Base-by-base conservation (phyloP, 2,329 filamentous ascomycete genomes). In the Arthroderma sp. region DNA sequence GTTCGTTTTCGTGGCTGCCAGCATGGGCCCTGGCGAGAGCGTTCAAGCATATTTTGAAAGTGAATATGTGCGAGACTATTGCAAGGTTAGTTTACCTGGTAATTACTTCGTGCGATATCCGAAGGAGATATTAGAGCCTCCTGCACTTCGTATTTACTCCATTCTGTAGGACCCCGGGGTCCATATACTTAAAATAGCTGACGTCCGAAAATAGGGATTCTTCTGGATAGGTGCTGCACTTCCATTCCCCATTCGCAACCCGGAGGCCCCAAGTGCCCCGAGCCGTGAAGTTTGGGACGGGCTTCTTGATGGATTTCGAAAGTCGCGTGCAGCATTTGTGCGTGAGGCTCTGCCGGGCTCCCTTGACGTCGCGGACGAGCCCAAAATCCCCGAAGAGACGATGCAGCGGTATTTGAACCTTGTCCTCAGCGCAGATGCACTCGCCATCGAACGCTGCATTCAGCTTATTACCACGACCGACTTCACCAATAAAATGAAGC, bases 11-110 rank as follows among this genome's bases (percentile, higher is more conserved):
- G 51, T 59, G 5, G 53, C 51, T 3, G 46, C 52, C 6, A 58
- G 56, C 43, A 60, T 60, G 56, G 58, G 58, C 1, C 55, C 55
- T 34, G 57, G 56, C 2, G 56, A 60, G 41, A 54, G 51, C 5
- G 42, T 59, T 28, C 48, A 59, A 31, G 53, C 55, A 8, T 54
- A 57, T 43, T 50, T 53, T 31, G 36, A 40, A 15, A 51, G 50
- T 38, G 48, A 50, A 8, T 53, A 53, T 42, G 43, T 52, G 6
- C 45, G 48, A 34, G 42, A 50, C 15, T 52, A 54, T 43, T 54
- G 51, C 47, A 52, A 50, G 40, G 53, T 52, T 43, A 33, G 46
- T 27, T 22, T 22, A 22, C 15, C 15, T 22, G 15, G 15, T 22
- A 22, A 22, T 22, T 22, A 22, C 15, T 22, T 22, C 15, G 15